These are phyloP conservation scores for Sarcodon aspratus DNA, from an alignment of 768 basidiomycete species.

Conservation along the genomic window DNA sequence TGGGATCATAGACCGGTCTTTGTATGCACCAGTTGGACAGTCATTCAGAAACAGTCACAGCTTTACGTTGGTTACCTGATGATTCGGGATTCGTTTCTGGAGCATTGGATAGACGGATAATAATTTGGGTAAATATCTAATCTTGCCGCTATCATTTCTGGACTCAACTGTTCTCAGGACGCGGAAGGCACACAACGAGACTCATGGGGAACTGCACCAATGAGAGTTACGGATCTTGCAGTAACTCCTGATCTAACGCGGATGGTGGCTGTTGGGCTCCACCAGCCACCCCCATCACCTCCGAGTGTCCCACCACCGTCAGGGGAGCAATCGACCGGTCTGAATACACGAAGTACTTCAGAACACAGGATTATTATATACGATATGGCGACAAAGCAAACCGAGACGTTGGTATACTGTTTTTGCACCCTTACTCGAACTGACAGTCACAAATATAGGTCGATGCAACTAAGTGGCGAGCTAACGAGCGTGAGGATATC, in stretches of 20 bases:
- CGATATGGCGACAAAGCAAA: slow-evolving; percentile 56
- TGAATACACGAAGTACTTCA: slow-evolving; percentile 24
- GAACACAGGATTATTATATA: slow-evolving; percentile 69
- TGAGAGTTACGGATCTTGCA: slow-evolving; percentile 81
- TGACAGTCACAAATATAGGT: slow-evolving; percentile 25
- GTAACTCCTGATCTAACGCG: slow-evolving; percentile 77
- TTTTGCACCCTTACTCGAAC: slow-evolving; percentile 6
- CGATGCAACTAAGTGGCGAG: slow-evolving; percentile 62
- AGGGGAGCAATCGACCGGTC: slow-evolving; percentile 12
- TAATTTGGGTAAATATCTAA: slow-evolving; percentile 58
- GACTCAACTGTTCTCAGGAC: slow-evolving; percentile 35
- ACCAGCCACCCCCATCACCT: slow-evolving; percentile 11
- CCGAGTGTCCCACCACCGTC: slow-evolving; percentile 10
- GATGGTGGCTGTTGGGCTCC: slow-evolving; percentile 75
- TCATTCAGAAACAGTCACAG: slow-evolving; percentile 77
- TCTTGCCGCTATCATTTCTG: slow-evolving; percentile 2
- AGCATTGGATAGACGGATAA: slow-evolving; percentile 74
- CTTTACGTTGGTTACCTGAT: slow-evolving; percentile 82
- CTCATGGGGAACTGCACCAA: slow-evolving; percentile 55
- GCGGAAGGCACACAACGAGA: slow-evolving; percentile 61
- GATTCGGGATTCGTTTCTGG: slow-evolving; percentile 85
- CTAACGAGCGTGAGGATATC: slow-evolving; percentile 84
- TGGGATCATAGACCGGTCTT: slow-evolving; percentile 50
- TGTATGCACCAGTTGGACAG: slow-evolving; percentile 53
- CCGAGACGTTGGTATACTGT: slow-evolving; percentile 46